phyloP scores from a whole-genome alignment of 2,329 filamentous ascomycete species.

The Metarhizium robertsii region DNA sequence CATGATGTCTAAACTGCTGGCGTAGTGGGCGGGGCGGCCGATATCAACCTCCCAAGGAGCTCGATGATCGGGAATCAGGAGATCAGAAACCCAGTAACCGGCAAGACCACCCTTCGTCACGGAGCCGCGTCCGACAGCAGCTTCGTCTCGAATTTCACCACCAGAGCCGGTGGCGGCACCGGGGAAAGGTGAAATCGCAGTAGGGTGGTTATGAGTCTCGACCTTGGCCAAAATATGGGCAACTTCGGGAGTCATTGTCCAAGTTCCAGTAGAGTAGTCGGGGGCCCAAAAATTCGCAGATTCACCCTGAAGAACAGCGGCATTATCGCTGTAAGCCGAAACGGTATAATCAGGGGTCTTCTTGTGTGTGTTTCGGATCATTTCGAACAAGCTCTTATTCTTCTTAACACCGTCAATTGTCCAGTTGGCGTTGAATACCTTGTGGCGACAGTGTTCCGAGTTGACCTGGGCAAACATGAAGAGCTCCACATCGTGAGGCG shows the following conservation, averaged over 20 bases:
- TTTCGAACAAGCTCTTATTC: conserved; percentile 75
- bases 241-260: conserved; percentile 76
- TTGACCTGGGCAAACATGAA: conserved; percentile 99
- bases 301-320: conserved; percentile 59
- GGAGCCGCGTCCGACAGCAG: conserved; percentile 85
- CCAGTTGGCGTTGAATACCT: conserved; percentile 96
- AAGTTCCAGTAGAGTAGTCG: conserved; percentile 75
- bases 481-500: conserved; percentile 82
- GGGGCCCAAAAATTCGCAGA: conserved; percentile 64
- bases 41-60: conserved; percentile 89
- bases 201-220: conserved; percentile 96
- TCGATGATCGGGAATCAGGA: conserved; percentile 73
- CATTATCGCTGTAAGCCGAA: conserved; percentile 95
- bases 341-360: conserved; percentile 73
- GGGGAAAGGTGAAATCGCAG: conserved; percentile 85
- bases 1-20: conserved; percentile 95
- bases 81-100: conserved; percentile 92
- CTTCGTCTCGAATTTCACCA: conserved; percentile 92
- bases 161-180: conserved; percentile 93
- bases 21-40: conserved; percentile 84
- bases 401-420: conserved; percentile 81
- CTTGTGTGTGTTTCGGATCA: conserved; percentile 95
- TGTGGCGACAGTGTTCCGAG: conserved; percentile 80
- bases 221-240: conserved; percentile 90
- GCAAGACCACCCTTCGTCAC: conserved; percentile 84